These are phyloP conservation scores for Tuber magnatum DNA, from an alignment of 495 filamentous ascomycete species.

Conservation along the genomic window DNA sequence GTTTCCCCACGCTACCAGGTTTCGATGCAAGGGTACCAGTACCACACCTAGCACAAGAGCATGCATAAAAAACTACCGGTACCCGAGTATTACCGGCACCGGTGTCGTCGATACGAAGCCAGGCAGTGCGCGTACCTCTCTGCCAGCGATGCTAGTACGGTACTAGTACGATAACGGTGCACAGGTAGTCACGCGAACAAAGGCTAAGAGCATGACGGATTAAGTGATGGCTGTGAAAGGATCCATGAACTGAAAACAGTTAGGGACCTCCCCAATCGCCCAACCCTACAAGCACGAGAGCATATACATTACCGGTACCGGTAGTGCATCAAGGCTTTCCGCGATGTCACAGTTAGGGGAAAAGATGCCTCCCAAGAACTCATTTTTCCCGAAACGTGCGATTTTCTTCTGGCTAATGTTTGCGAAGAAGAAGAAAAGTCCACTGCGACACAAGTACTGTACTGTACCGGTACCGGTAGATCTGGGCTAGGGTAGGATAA, in stretches of 20 bases:
- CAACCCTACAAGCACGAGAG: neutral
- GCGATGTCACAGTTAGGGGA: neutral
- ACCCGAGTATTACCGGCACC: neutral
- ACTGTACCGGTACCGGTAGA: too few species aligned
- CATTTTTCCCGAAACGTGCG: neutral
- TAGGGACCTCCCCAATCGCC: neutral
- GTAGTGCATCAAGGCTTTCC: neutral
- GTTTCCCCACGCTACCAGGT: neutral
- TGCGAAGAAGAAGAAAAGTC: neutral
- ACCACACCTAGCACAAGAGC: neutral
- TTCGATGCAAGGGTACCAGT: neutral
- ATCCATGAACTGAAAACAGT: neutral
- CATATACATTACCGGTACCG: neutral
- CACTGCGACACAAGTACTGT: too few species aligned
- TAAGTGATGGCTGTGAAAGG: neutral
- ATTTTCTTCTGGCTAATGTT: neutral
- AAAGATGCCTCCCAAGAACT: neutral
- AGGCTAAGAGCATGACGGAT: neutral
- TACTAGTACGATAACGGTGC: neutral
- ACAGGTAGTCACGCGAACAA: neutral
- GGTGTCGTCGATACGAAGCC: neutral
- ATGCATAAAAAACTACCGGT: neutral
- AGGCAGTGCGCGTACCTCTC: neutral
- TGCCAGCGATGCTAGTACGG: neutral
- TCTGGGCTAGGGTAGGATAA: neutral